Percentiles rank a stretch among this genome's conserved stretches.
Evolutionary conservation across 345 rosid species (phyloP).

Genomic region (Populus deltoides): DNA sequence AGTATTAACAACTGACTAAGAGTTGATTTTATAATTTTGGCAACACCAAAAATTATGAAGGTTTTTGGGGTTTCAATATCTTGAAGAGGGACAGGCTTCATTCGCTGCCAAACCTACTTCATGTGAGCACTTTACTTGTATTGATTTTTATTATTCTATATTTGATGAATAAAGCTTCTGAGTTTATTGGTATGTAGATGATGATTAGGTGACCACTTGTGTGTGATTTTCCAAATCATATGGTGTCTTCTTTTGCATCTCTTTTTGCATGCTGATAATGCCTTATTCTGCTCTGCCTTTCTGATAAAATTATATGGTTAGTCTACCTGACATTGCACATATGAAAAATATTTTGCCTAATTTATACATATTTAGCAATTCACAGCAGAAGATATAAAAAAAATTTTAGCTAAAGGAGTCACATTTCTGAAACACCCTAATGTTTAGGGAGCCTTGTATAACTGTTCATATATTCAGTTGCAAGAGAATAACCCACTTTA

Average conservation of each 20-base stretch:
- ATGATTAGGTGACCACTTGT: neutral
- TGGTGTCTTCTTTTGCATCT: neutral
- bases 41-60: slow-evolving; percentile 44
- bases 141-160: slow-evolving; percentile 6
- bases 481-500: neutral
- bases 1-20: slow-evolving; percentile 10
- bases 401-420: neutral
- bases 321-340: neutral
- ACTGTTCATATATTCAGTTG: neutral
- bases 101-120: slow-evolving; percentile 25
- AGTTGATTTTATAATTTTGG: slow-evolving; percentile 18
- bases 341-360: neutral
- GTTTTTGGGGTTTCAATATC: slow-evolving; percentile 69
- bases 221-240: neutral
- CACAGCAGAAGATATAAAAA: neutral
- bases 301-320: neutral
- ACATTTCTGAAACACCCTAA: neutral
- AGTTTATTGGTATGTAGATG: neutral
- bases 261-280: neutral
- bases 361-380: neutral
- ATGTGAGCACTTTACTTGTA: slow-evolving; percentile 36
- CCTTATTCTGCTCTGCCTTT: neutral
- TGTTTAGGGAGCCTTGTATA: neutral
- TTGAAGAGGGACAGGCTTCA: slow-evolving; percentile 43
- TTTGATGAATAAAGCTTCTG: neutral